Evolutionary conservation across 768 basidiomycete genomes (phyloP).

Genomic region (Coprinellus micaceus): DNA sequence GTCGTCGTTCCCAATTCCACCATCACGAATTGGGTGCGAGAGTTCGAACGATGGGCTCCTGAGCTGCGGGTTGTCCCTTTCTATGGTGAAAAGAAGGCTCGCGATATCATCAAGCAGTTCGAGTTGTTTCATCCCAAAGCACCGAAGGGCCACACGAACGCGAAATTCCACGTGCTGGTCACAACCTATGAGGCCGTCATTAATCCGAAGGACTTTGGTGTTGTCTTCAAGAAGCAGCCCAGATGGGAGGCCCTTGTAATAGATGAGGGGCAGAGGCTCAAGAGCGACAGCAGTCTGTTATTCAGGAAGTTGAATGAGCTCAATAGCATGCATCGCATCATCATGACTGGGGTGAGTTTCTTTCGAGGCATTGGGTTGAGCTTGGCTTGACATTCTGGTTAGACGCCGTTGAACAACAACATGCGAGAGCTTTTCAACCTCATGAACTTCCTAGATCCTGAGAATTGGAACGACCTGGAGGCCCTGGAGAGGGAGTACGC

Average conservation of each 20-base stretch:
- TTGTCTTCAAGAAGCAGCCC: conserved; percentile 76
- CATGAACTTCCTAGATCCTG: conserved; percentile 90
- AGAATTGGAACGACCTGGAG: conserved; percentile 73
- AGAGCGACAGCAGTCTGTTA: conserved; percentile 73
- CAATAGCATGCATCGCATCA: conserved; percentile 72
- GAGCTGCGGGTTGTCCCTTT: conserved; percentile 76
- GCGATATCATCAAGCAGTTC: conserved; percentile 76
- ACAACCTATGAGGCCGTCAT: conserved; percentile 90
- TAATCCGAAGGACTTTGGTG: conserved; percentile 60
- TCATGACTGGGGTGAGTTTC: conserved; percentile 79
- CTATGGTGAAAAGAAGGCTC: conserved; percentile 74
- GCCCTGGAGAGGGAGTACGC: conserved; percentile 70
- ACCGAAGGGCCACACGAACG: conserved; percentile 39
- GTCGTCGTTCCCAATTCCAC: conserved; percentile 97
- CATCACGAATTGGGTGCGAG: conserved; percentile 91
- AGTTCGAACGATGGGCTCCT: conserved; percentile 87
- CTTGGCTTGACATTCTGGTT: conserved; percentile 8
- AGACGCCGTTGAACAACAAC: conserved; percentile 97
- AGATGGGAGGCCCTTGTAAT: conserved; percentile 94
- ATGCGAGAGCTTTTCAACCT: conserved; percentile 95
- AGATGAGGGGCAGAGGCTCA: conserved; percentile 90
- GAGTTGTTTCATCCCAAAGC: conserved; percentile 67
- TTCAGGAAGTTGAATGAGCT: conserved; percentile 83
- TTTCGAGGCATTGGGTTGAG: background rate
- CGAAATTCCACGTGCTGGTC: conserved; percentile 85